These are phyloP conservation scores for Kalanchoe fedtschenkoi DNA, from an alignment of 164 flowering plant genomes.

Conservation along the genomic window DNA sequence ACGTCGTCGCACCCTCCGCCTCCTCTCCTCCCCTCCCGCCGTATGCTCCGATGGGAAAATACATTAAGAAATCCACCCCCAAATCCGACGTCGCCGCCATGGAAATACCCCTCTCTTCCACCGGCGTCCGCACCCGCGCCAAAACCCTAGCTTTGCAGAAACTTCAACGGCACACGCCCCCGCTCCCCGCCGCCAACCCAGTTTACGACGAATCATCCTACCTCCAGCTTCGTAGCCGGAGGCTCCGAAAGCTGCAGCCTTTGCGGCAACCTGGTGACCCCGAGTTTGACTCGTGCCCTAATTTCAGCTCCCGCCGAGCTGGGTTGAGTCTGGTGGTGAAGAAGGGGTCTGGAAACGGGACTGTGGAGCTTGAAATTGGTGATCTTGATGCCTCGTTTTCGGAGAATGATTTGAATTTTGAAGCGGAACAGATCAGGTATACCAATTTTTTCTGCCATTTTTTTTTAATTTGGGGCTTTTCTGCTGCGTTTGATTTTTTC, in stretches of 20 bases:
- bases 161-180: background rate
- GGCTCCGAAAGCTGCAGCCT: background rate
- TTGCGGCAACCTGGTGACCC: background rate
- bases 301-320: background rate
- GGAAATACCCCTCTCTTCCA: background rate
- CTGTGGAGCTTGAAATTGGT: background rate
- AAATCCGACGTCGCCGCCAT: background rate
- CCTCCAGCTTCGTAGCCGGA: background rate
- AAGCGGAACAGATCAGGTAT: background rate
- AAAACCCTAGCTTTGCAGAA: conserved; percentile 5
- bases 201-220: background rate
- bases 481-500: background rate
- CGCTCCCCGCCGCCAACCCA: background rate
- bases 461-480: background rate
- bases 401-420: conserved; percentile 1
- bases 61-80: background rate
- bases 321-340: background rate
- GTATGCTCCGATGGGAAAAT: background rate
- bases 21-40: background rate
- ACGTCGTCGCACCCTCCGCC: too few species aligned
- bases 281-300: conserved; percentile 1
- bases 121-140: conserved; percentile 3
- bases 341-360: background rate
- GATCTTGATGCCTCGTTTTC: background rate
- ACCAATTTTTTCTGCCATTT: background rate